phyloP scores from a whole-genome alignment of 1,139 yeast species.

The Protomyces inundatus region DNA sequence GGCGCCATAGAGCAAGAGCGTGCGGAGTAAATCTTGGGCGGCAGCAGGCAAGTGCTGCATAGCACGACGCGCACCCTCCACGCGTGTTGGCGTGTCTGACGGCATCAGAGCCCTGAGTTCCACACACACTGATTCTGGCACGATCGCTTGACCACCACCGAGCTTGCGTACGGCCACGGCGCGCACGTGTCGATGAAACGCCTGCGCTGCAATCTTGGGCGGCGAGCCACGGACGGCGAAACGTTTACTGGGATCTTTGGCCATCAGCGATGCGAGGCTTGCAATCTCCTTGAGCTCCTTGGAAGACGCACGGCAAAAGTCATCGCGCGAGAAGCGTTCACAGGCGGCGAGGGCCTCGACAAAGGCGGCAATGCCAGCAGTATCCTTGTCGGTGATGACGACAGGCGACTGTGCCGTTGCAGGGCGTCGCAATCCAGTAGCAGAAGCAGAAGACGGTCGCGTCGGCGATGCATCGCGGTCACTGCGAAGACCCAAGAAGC shows the following conservation, averaged over 20 bases:
- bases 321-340: constrained; percentile 19
- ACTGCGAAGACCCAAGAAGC: constrained; percentile 6
- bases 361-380: constrained; percentile 6
- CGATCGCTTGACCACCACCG: neutral
- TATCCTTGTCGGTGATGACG: constrained; percentile 3
- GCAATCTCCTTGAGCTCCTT: constrained; percentile 2
- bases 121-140: neutral
- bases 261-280: neutral
- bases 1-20: neutral
- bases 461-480: constrained; percentile 8
- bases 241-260: constrained; percentile 22
- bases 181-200: constrained; percentile 9
- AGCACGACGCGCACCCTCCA: neutral
- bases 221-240: constrained; percentile 27
- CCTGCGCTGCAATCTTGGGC: constrained; percentile 21
- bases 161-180: constrained; percentile 8
- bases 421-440: neutral
- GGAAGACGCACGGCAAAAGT: neutral
- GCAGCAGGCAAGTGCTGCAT: neutral
- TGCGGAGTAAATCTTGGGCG: neutral
- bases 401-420: constrained; percentile 1
- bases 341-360: neutral
- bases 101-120: neutral
- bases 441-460: neutral
- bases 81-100: neutral